Conservation (phyloP, 2,329 filamentous ascomycete species). For the Fusarium dlaminii region DNA sequence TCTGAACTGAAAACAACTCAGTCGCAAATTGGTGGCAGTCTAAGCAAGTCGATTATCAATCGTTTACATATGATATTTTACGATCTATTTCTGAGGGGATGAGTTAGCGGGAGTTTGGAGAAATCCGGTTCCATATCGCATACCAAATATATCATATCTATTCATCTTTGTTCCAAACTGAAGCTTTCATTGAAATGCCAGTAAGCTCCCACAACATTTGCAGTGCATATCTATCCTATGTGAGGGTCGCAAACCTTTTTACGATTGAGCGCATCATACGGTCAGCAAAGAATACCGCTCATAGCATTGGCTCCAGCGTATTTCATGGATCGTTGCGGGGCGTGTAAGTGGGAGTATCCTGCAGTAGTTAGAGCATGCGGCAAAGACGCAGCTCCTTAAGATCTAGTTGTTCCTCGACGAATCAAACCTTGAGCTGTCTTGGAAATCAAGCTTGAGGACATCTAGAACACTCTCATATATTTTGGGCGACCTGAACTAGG, state of each 20-base stretch:
- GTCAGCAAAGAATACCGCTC: constrained; percentile 23
- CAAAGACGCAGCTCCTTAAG: neutral
- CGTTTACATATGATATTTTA: neutral
- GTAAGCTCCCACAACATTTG: neutral
- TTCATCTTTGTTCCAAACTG: neutral
- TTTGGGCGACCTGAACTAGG: neutral
- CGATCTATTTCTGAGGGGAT: neutral
- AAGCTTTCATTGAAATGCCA: neutral
- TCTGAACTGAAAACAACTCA: neutral
- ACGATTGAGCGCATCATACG: neutral
- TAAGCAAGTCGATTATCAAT: neutral
- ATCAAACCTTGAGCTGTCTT: neutral
- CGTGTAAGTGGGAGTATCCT: neutral
- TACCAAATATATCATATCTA: neutral
- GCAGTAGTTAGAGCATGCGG: neutral
- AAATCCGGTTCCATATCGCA: constrained; percentile 2
- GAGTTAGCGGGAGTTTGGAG: constrained; percentile 31
- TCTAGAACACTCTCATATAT: neutral
- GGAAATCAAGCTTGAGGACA: neutral
- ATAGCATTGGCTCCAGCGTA: constrained; percentile 18
- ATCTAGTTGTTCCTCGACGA: neutral
- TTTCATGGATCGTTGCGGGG: neutral
- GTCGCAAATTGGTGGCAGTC: neutral
- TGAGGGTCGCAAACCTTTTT: neutral
- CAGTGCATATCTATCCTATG: neutral